Conservation (phyloP, 1,284 basidiomycete genomes). For the Cystobasidium pallidum region DNA sequence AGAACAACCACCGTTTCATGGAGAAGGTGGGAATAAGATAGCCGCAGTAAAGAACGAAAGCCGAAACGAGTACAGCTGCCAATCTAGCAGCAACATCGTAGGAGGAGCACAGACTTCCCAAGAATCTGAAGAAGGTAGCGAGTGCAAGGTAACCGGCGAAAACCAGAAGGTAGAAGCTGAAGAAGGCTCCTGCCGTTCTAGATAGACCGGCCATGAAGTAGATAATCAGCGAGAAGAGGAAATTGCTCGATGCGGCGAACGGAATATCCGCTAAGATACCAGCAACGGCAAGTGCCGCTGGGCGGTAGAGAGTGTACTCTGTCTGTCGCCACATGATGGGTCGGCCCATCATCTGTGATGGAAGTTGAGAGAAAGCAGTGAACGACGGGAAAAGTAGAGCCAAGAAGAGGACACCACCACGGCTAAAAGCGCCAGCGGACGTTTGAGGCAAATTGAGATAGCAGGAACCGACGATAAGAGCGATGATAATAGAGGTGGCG, state of each 20-base stretch:
- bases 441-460: slow-evolving; percentile 67
- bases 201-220: slow-evolving; percentile 60
- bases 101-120: slow-evolving; percentile 59
- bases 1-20: slow-evolving; percentile 88
- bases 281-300: slow-evolving; percentile 71
- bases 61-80: slow-evolving; percentile 60
- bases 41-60: slow-evolving; percentile 58
- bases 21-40: slow-evolving; percentile 62
- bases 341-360: slow-evolving; percentile 68
- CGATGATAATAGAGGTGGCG: slow-evolving; percentile 61
- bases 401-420: slow-evolving; percentile 68
- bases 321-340: slow-evolving; percentile 64
- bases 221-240: slow-evolving; percentile 60
- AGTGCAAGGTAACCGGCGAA: slow-evolving; percentile 59
- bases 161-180: slow-evolving; percentile 58
- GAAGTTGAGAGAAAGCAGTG: slow-evolving; percentile 65
- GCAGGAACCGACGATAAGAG: slow-evolving; percentile 69
- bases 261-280: slow-evolving; percentile 61
- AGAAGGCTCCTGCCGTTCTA: slow-evolving; percentile 60
- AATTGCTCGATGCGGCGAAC: slow-evolving; percentile 60
- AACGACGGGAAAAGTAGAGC: slow-evolving; percentile 73
- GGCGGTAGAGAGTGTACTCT: slow-evolving; percentile 78
- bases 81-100: slow-evolving; percentile 62
- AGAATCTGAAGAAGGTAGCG: slow-evolving; percentile 60
- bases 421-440: slow-evolving; percentile 79